These are phyloP conservation scores for Aspergillus sp. DNA, from an alignment of 2,329 filamentous ascomycete species.

Conservation along the genomic window DNA sequence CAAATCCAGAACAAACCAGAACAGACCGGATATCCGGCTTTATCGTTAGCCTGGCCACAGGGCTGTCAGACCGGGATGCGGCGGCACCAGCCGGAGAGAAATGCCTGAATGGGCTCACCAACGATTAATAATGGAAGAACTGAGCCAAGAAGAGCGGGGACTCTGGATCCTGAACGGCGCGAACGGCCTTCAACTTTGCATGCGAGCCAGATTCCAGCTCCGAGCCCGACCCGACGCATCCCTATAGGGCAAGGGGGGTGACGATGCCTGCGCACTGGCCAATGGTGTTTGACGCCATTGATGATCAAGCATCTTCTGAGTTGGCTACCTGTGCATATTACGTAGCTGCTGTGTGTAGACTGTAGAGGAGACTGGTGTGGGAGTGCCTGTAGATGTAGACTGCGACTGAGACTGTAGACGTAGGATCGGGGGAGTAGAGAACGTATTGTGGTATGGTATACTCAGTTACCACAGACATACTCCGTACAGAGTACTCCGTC, in stretches of 20 bases:
- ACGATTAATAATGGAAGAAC: neutral
- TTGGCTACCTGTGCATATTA: too few species aligned
- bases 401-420: too few species aligned
- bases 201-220: too few species aligned
- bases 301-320: constrained; percentile 14
- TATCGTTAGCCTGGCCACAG: neutral
- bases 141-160: neutral
- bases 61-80: neutral
- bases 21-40: constrained; percentile 2
- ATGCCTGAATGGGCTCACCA: neutral
- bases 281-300: neutral
- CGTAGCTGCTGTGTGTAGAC: too few species aligned
- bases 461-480: neutral
- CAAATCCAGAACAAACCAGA: neutral
- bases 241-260: constrained; percentile 15
- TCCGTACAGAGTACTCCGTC: constrained; percentile 4
- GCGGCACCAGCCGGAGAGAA: neutral
- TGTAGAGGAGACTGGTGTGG: too few species aligned
- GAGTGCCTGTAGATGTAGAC: too few species aligned
- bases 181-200: too few species aligned
- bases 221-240: constrained; percentile 9
- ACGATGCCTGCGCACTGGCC: neutral
- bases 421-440: too few species aligned
- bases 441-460: neutral
- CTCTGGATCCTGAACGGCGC: neutral